Conservation (phyloP, 352 stramenopile genomes). For the Globisporangium spiculum region DNA sequence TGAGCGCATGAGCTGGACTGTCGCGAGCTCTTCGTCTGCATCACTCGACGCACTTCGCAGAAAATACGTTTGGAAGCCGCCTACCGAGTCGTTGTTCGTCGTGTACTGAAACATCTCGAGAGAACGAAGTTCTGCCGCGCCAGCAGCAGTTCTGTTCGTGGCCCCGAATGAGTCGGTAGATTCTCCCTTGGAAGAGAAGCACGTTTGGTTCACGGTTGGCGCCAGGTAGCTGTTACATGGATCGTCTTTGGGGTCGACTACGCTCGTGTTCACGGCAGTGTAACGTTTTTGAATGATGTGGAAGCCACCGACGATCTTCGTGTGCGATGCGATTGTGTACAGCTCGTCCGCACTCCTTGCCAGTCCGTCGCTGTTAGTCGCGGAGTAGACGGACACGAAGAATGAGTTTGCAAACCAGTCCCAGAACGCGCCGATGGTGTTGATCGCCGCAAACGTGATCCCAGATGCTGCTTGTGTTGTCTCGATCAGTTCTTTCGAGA, state of each 20-base stretch:
- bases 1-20: constrained; percentile 35
- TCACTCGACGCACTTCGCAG: constrained; percentile 40
- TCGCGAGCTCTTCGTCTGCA: constrained; percentile 29
- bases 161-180: constrained; percentile 35
- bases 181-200: constrained; percentile 33
- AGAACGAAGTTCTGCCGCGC: constrained; percentile 19
- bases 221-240: constrained; percentile 46
- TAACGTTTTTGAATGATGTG: constrained; percentile 59
- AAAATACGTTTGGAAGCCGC: constrained; percentile 61
- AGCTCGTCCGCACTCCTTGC: constrained; percentile 19
- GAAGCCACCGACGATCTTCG: constrained; percentile 61
- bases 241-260: constrained; percentile 29
- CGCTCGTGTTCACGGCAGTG: constrained; percentile 41
- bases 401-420: constrained; percentile 68
- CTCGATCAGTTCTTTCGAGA: constrained; percentile 50
- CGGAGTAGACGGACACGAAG: constrained; percentile 41
- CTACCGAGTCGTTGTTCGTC: constrained; percentile 33
- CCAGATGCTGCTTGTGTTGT: constrained; percentile 31
- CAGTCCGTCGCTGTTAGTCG: constrained; percentile 27
- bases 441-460: constrained; percentile 40
- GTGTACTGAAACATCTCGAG: constrained; percentile 68
- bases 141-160: constrained; percentile 34
- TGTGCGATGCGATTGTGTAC: constrained; percentile 67
- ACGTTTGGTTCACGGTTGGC: constrained; percentile 37
- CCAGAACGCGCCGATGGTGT: constrained; percentile 43